Percentiles rank a stretch among this genome's conserved stretches.
phyloP scores from a whole-genome alignment of 257 asterid species.

The Leonotis leonurus region DNA sequence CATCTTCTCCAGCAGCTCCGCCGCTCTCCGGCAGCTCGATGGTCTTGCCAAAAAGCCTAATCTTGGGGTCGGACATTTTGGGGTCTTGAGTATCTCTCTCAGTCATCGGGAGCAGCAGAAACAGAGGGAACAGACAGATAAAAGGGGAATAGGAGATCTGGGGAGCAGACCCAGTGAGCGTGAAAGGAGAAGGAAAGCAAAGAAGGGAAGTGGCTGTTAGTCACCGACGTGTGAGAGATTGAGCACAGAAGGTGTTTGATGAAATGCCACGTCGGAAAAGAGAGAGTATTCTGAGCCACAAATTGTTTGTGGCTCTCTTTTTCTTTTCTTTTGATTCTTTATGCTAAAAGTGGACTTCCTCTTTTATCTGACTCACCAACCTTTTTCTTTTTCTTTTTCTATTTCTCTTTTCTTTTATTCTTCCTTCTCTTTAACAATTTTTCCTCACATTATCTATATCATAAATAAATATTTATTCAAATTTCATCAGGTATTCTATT shows the following conservation, averaged over 20 bases:
- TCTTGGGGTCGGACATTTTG: slow-evolving; percentile 74
- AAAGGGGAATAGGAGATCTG: slow-evolving; percentile 49
- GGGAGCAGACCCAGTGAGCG: no score
- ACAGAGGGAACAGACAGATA: neutral
- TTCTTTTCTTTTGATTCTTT: slow-evolving; percentile 35
- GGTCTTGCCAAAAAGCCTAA: slow-evolving; percentile 84
- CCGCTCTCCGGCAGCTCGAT: slow-evolving; percentile 52
- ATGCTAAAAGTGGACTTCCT: slow-evolving; percentile 38
- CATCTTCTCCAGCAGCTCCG: slow-evolving; percentile 26
- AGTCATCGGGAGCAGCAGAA: slow-evolving; percentile 16
- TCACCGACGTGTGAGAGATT: slow-evolving; percentile 24
- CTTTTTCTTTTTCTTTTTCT: neutral
- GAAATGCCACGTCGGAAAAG: slow-evolving; percentile 53
- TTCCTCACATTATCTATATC: neutral
- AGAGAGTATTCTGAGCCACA: slow-evolving; percentile 53
- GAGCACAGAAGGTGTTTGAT: slow-evolving; percentile 16
- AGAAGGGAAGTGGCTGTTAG: neutral
- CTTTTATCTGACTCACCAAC: slow-evolving; percentile 52
- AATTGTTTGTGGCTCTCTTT: slow-evolving; percentile 47
- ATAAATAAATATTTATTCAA: no score
- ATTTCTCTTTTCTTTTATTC: neutral
- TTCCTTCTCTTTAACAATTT: neutral
- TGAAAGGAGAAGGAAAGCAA: neutral
- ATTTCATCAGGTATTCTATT: no score
- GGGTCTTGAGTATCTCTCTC: neutral